A percentile compares a stretch with the other conserved stretches of the same genome.
Evolutionary conservation across 2,329 filamentous ascomycete species (phyloP).

Genomic region (Didymella arachidicola): DNA sequence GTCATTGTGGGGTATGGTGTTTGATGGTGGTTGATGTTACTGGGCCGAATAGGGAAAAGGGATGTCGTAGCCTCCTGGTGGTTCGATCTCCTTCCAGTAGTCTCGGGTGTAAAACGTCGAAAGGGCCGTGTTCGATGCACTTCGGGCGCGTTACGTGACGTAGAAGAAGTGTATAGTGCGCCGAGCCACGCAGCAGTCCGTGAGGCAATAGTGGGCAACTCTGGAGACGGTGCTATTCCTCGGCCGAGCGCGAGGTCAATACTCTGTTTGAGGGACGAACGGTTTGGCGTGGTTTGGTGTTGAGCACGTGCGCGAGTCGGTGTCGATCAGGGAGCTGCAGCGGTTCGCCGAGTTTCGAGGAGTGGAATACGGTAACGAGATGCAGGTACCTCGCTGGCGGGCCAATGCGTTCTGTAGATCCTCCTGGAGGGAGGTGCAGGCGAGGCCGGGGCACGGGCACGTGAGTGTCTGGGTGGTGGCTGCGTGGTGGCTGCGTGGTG

Average conservation of each 20-base stretch:
- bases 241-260: neutral
- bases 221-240: slow-evolving; percentile 1
- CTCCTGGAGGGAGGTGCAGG: neutral
- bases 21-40: too few relatives aligned
- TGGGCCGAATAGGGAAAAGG: too few relatives aligned
- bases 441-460: neutral
- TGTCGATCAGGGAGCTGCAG: slow-evolving; percentile 11
- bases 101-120: too few relatives aligned
- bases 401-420: slow-evolving; percentile 1
- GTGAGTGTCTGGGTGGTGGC: neutral
- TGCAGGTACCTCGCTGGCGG: neutral
- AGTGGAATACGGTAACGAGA: neutral
- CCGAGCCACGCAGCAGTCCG: neutral
- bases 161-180: neutral
- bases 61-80: slow-evolving; percentile 10
- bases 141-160: neutral
- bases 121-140: too few relatives aligned
- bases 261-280: slow-evolving; percentile 4
- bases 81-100: neutral
- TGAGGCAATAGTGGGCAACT: neutral
- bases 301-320: slow-evolving; percentile 8
- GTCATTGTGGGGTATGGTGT: slow-evolving; percentile 19
- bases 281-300: slow-evolving; percentile 13
- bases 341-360: slow-evolving; percentile 15
- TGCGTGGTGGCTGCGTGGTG: neutral